Base-by-base conservation (phyloP, 2,329 filamentous ascomycete species). In the Talaromyces sp. region DNA sequence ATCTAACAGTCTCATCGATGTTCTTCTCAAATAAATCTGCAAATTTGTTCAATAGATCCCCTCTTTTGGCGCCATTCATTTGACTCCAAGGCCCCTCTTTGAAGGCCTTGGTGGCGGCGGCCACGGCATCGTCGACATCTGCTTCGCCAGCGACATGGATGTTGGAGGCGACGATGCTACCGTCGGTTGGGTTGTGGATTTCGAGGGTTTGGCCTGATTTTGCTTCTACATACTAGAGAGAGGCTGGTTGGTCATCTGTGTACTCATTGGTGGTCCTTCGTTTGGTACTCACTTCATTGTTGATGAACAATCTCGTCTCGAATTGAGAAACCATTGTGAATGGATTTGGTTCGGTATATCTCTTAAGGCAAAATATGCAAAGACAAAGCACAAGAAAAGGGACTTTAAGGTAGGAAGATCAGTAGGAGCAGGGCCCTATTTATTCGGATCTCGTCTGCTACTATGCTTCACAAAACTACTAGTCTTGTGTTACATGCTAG, bases 181-280 rank as follows among this genome's bases (percentile, higher is more conserved):
- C 72, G 50, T 81, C 73, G 45, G 76, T 74, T 6, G 77, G 81
- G 66, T 79, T 83, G 66, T 76, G 74, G 16, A 84, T 68, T 3
- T 79, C 71, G 67, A 84, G 82, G 0, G 78, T 83, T 66, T 78
- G 76, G 16, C 75, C 73, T 69, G 80, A 76, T 14, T 80, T 83
- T 1, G 82, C 77, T n/a, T 77, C 73, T 33, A 80, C 76, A 68
- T 83, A 81, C 79, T 74, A 35, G 7, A 19, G 1, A 13, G 22
- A 24, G 8, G 24, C 10, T 14, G 47, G 1, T 3, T 24, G 16
- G 31, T 56, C 24, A 24, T n/a, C n/a, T 14, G 0, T 8, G 2
- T 35, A 7, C 3, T 24, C 37, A 35, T 16, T 19, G 22, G 11
- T 24, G 6, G 10, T 11, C 35, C 11, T 22, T 13, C 31, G 10